phyloP scores from a whole-genome alignment of 257 asterid species.

The Eucommia ulmoides region DNA sequence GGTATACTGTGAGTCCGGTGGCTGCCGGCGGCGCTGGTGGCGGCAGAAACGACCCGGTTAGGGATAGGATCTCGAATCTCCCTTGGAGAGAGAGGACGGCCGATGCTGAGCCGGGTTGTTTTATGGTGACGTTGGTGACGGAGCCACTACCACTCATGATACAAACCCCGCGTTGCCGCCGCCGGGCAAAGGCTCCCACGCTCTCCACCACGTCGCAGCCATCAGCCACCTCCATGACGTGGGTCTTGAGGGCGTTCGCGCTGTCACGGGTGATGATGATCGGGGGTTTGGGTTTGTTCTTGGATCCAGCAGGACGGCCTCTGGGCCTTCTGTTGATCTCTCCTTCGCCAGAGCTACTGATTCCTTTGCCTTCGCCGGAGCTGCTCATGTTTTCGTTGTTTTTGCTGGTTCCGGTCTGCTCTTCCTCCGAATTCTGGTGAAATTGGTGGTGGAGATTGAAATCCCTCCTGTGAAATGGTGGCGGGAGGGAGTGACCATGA shows the following conservation, averaged over 20 bases:
- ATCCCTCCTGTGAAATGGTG: not conserved
- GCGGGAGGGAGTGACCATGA: not conserved
- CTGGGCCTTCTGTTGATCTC: not conserved
- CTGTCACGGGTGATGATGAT: not conserved
- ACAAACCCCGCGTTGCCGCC: not conserved
- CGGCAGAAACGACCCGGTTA: not conserved
- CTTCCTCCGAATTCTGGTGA: not conserved
- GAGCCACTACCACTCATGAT: not conserved
- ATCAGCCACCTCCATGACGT: not conserved
- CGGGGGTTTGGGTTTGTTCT: not conserved
- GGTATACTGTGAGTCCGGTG: not conserved
- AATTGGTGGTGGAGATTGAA: not conserved
- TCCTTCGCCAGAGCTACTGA: not conserved
- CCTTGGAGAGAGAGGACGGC: not conserved
- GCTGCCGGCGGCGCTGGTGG: not conserved
- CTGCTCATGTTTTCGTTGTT: not conserved
- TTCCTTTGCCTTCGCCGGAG: not conserved
- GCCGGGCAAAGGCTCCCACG: not conserved
- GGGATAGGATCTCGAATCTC: not conserved
- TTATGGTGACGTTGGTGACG: not conserved
- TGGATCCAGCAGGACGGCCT: not conserved
- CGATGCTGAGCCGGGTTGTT: not conserved
- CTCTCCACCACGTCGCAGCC: not conserved
- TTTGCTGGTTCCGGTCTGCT: not conserved
- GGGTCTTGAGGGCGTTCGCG: not conserved